These are phyloP conservation scores for Solidago caesia DNA, from an alignment of 129 eudicot genomes.

Conservation along the genomic window DNA sequence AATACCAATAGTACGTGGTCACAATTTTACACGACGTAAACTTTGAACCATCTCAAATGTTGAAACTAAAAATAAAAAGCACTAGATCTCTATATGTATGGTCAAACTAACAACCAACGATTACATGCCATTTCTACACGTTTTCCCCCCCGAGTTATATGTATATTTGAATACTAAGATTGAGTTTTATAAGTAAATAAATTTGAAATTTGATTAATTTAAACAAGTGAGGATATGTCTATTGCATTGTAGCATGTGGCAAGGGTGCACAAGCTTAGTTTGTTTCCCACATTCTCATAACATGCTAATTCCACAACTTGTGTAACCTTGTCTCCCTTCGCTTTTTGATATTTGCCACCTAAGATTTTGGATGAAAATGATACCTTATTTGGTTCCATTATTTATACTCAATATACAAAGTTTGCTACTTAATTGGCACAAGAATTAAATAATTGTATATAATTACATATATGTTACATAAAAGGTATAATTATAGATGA, in stretches of 20 bases:
- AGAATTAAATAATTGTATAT: not conserved
- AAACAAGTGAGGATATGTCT: not conserved
- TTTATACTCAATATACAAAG: not conserved
- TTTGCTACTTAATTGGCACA: too few species aligned
- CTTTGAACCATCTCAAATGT: too few species aligned
- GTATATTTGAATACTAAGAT: too few species aligned
- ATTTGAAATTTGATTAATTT: not conserved
- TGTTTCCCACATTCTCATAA: constrained; percentile 37
- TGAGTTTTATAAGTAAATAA: too few species aligned
- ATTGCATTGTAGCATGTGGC: constrained; percentile 21
- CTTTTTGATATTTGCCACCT: constrained; percentile 29
- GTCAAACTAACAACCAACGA: not conserved
- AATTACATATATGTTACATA: not conserved
- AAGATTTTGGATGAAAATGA: constrained; percentile 13
- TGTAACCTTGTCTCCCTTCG: constrained; percentile 36
- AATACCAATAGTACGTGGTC: too few species aligned
- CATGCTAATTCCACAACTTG: constrained; percentile 36
- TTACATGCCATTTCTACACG: not conserved
- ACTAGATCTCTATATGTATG: too few species aligned
- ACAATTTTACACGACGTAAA: too few species aligned
- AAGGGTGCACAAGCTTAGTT: constrained; percentile 33
- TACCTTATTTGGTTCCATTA: not conserved
- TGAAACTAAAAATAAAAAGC: too few species aligned
- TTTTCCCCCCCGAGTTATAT: not conserved
- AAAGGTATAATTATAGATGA: too few species aligned